Base-by-base conservation (phyloP, 129 eudicot species). In the Ambrosia trifida region DNA sequence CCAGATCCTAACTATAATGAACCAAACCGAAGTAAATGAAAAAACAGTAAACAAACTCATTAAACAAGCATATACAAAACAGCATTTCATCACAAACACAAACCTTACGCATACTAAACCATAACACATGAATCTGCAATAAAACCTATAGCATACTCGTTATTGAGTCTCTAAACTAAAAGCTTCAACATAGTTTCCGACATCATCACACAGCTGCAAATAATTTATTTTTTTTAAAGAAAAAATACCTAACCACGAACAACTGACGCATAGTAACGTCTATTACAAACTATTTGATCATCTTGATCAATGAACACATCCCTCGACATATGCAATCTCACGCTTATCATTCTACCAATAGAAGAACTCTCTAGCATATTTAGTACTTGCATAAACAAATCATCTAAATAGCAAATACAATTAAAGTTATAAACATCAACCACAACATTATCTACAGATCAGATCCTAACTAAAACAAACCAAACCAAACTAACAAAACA, bases 221-320 rank as follows among this genome's bases (percentile, higher is more conserved):
- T 24, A 24, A 24, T 24, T 24, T 24, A 24, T n/a, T n/a, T n/a
- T n/a, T n/a, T n/a, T n/a, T n/a, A 24, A 24, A 24, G 1, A 0
- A 24, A 24, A 24, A 24, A 1, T 0, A 24, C 28, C 28, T 24
- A 24, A 24, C 28, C 28, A 24, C 28, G 28, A 24, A 24, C 28
- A 24, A 24, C 28, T 24, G 28, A 24, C 1, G 28, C 28, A 24
- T 1, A 24, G 28, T 24, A 24, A 24, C 28, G 17, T 32, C 69
- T n/a, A 30, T 62, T 44, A 70, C 16, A 47, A 62, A 59, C 65
- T 13, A 59, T 32, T 32, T 14, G 10, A 70, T 53, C 75, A 70
- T 38, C 54, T 56, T 24, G 16, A n/a, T n/a, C n/a, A n/a, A n/a
- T n/a, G n/a, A 70, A 57, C 54, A 14, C 18, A 10, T 53, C 41